Conservation (phyloP, 2,329 filamentous ascomycete species). For the Ophiostoma perfectum region DNA sequence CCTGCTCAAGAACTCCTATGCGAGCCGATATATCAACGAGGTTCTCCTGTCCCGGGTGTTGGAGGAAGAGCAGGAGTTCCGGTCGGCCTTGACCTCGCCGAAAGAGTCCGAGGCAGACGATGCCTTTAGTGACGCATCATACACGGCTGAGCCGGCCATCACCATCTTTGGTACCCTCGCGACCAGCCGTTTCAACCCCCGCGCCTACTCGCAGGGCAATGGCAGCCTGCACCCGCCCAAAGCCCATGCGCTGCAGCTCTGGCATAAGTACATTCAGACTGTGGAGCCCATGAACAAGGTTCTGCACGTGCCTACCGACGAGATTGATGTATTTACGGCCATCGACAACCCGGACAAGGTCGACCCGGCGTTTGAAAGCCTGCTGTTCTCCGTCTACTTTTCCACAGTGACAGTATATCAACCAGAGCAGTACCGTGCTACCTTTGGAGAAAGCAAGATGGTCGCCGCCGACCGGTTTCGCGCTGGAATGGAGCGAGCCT, state of each 20-base stretch:
- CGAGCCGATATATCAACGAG: constrained; percentile 29
- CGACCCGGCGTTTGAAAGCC: constrained; percentile 20
- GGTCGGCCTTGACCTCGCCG: constrained; percentile 22
- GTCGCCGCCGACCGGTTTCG: constrained; percentile 23
- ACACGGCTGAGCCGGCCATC: constrained; percentile 13
- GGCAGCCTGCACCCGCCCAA: constrained; percentile 23
- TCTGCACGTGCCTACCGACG: constrained; percentile 27
- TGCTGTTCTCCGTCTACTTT: constrained; percentile 28
- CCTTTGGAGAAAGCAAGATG: constrained; percentile 26
- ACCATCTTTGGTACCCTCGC: constrained; percentile 23
- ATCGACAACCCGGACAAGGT: constrained; percentile 22
- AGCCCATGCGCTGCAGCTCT: constrained; percentile 25
- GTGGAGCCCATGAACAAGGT: constrained; percentile 27
- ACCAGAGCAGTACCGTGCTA: constrained; percentile 22
- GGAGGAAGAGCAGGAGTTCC: constrained; percentile 29
- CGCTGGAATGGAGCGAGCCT: constrained; percentile 25
- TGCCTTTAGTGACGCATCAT: background rate
- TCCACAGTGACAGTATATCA: constrained; percentile 23
- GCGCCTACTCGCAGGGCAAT: background rate
- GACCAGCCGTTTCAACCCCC: background rate
- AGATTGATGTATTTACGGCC: constrained; percentile 26
- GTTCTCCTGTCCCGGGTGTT: constrained; percentile 27
- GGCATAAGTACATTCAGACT: constrained; percentile 25
- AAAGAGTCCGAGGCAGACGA: constrained; percentile 20
- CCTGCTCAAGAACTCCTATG: constrained; percentile 24